Conservation (phyloP, 2,329 filamentous ascomycete species). For the Ceratocystis ficicola region DNA sequence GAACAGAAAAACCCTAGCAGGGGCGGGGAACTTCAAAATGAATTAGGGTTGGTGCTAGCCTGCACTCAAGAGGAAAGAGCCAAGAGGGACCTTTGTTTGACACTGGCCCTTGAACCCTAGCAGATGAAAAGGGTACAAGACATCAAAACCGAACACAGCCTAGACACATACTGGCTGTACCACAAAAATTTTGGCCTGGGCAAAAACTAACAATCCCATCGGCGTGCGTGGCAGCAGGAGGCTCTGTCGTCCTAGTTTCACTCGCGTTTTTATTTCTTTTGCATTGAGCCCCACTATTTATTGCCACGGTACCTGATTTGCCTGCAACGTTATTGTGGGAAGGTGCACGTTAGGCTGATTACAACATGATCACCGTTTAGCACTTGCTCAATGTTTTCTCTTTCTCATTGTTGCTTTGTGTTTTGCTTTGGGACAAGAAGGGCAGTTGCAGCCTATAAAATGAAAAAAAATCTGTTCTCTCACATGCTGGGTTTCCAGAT, state of each 20-base stretch:
- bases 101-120: not conserved
- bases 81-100: not conserved
- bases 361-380: too few species aligned
- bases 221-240: too few species aligned
- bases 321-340: conserved; percentile 4
- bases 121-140: not conserved
- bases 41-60: too few species aligned
- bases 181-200: not conserved
- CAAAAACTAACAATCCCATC: too few species aligned
- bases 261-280: not conserved
- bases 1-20: not conserved
- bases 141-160: too few species aligned
- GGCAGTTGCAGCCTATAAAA: not conserved
- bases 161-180: not conserved
- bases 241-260: too few species aligned
- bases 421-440: not conserved
- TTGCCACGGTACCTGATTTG: conserved; percentile 1
- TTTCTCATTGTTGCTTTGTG: not conserved
- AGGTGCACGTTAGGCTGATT: not conserved
- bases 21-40: too few species aligned
- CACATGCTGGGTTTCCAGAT: not conserved
- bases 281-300: not conserved
- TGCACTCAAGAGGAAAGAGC: not conserved
- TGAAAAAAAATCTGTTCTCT: not conserved
- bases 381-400: not conserved